Evolutionary conservation across 2,329 filamentous ascomycete genomes (phyloP), one percentile per base, ranked within the genome.

Genomic region (Moelleriella libera): DNA sequence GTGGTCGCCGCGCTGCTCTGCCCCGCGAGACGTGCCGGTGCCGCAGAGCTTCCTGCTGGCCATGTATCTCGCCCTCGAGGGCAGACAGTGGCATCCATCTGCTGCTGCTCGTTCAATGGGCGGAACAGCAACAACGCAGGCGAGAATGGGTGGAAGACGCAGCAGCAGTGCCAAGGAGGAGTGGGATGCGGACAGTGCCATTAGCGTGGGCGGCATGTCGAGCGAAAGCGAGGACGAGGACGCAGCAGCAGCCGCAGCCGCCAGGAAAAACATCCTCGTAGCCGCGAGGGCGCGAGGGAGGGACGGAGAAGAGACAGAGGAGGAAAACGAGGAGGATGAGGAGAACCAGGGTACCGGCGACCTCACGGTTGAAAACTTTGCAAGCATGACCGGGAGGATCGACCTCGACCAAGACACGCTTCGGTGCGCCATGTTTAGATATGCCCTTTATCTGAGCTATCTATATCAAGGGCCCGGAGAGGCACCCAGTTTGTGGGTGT

Each of bases 1-100:
- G 47, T 65, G 62, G 62, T 65, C 62, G 14, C 62, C 62, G n/a
- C 49, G 53, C n/a, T 64, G 62, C 53, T 51, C 52, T 40, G 60
- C 63, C 11, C 62, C 62, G 4, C 46, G 46, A 11, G 49, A 52
- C 11, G 49, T 65, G 6, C 61, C 55, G 34, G 47, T 65, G 10
- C 52, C 57, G 8, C 53, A 57, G 40, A 59, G 59, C 43, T 65
- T 65, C 47, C 52, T 65, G 10, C 56, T 58, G 31, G 62, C 61
- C 6, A 49, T 63, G 30, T 58, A 56, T 52, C 48, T 54, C 12
- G 60, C 59, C 28, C 46, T 65, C 28, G 51, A 49, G 10, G 58
- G 61, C 5, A 47, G 48, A 11, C 56, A 57, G 10, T 58, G 58
- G 55, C 32, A n/a, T n/a, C n/a, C n/a, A n/a, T n/a, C n/a, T n/a